Conservation (phyloP, 2,329 filamentous ascomycete species). For the Scedosporium dehoogii region DNA sequence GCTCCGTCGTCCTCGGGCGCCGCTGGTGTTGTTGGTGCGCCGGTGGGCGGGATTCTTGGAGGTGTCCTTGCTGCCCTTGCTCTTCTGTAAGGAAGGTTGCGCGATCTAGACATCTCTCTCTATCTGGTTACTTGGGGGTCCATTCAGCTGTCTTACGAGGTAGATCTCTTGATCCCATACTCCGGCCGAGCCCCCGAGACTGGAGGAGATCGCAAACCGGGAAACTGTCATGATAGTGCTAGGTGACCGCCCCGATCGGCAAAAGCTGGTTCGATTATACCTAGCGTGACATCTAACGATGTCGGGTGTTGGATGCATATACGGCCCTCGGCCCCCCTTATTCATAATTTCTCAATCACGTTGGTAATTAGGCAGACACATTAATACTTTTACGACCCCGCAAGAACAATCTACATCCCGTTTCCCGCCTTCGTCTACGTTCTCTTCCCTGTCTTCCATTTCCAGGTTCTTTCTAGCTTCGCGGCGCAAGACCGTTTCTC, state of each 20-base stretch:
- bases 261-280: neutral
- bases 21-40: neutral
- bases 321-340: neutral
- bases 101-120: too few relatives aligned
- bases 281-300: neutral
- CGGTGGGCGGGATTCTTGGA: slow-evolving; percentile 5
- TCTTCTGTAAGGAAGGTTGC: slow-evolving; percentile 4
- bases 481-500: too few relatives aligned
- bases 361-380: neutral
- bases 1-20: neutral
- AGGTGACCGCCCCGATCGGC: neutral
- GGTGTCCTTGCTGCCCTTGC: slow-evolving; percentile 8
- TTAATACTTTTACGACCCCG: neutral
- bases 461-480: too few relatives aligned
- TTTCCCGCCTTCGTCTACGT: neutral
- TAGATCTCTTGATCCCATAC: too few relatives aligned
- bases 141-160: neutral
- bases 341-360: neutral
- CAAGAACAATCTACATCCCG: neutral
- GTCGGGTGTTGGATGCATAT: neutral
- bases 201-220: too few relatives aligned
- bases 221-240: too few relatives aligned
- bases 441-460: neutral
- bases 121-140: too few relatives aligned
- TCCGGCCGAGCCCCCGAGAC: too few relatives aligned